A percentile compares a stretch with the other conserved stretches of the same genome.
phyloP scores from a whole-genome alignment of 2,329 filamentous ascomycete genomes.

The Drechslera avenae region DNA sequence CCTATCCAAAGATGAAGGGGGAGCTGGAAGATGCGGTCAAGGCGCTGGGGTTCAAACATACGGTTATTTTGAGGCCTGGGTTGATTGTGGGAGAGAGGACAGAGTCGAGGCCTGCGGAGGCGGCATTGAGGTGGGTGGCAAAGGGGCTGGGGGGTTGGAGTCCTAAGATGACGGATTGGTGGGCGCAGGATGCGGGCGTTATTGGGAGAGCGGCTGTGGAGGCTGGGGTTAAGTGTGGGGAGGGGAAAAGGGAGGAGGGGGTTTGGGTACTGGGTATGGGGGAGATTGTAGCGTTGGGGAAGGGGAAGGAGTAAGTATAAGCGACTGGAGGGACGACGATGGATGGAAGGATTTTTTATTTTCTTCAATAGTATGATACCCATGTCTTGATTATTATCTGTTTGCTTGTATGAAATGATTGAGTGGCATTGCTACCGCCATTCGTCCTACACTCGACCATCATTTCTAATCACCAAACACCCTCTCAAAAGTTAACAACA shows the following conservation, averaged over 20 bases:
- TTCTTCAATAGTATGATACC: too few relatives aligned
- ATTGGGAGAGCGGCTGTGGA: slow-evolving; percentile 71
- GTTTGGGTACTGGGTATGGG: slow-evolving; percentile 64
- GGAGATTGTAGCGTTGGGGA: slow-evolving; percentile 72
- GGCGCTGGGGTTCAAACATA: slow-evolving; percentile 74
- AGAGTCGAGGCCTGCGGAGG: slow-evolving; percentile 64
- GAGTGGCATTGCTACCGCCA: too few relatives aligned
- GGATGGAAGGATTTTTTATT: neutral
- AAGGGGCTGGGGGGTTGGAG: slow-evolving; percentile 44
- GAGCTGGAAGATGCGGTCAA: slow-evolving; percentile 81
- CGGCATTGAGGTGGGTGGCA: slow-evolving; percentile 61
- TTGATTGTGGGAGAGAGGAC: slow-evolving; percentile 74
- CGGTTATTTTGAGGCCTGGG: slow-evolving; percentile 75
- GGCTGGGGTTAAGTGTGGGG: slow-evolving; percentile 58
- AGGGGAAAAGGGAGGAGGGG: slow-evolving; percentile 62
- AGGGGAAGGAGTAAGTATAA: slow-evolving; percentile 36
- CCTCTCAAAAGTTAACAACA: slow-evolving; percentile 52
- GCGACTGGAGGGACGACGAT: too few relatives aligned
- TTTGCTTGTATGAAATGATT: too few relatives aligned
- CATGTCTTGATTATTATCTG: too few relatives aligned
- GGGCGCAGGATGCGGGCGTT: slow-evolving; percentile 75
- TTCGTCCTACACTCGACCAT: neutral
- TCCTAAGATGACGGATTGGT: slow-evolving; percentile 61
- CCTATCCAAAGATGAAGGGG: slow-evolving; percentile 76
- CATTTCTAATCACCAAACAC: neutral